phyloP scores from a whole-genome alignment of 495 filamentous ascomycete species.

The Pseudomonodictys pantanalensis region DNA sequence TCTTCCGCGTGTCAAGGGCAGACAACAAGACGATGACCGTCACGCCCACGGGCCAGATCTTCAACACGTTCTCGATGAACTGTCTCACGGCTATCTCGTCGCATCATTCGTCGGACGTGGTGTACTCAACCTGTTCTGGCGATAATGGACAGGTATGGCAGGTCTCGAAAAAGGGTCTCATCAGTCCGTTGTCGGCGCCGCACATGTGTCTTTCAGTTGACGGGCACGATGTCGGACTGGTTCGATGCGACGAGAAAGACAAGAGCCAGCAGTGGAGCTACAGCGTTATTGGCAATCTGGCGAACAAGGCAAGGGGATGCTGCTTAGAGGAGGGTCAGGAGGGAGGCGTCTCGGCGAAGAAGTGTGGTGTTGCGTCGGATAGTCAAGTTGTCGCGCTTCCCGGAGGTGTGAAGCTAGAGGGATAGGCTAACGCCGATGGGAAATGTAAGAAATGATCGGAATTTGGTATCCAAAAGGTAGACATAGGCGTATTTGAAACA shows the following conservation, averaged over 20 bases:
- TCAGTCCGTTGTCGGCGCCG: conserved; percentile 4
- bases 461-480: no score
- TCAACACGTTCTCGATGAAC: conserved; percentile 28
- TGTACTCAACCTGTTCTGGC: conserved; percentile 6
- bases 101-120: not conserved
- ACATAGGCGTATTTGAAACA: no score
- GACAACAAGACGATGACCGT: not conserved
- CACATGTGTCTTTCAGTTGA: conserved; percentile 6
- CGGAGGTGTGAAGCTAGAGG: conserved; percentile 22
- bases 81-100: conserved; percentile 6
- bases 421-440: no score
- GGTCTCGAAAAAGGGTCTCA: not conserved
- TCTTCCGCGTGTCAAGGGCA: conserved; percentile 10
- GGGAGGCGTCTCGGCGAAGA: conserved; percentile 1
- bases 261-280: conserved; percentile 24
- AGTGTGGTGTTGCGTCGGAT: conserved; percentile 12
- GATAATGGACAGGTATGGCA: conserved; percentile 14
- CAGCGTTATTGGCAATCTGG: conserved; percentile 20
- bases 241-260: not conserved
- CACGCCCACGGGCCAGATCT: conserved; percentile 23
- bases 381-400: conserved; percentile 24
- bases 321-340: conserved; percentile 9
- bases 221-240: conserved; percentile 6
- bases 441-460: not conserved
- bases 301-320: conserved; percentile 12